Evolutionary conservation across 768 basidiomycete species (phyloP), one percentile per base, ranked within the genome.

Genomic region (Cyathus striatus): DNA sequence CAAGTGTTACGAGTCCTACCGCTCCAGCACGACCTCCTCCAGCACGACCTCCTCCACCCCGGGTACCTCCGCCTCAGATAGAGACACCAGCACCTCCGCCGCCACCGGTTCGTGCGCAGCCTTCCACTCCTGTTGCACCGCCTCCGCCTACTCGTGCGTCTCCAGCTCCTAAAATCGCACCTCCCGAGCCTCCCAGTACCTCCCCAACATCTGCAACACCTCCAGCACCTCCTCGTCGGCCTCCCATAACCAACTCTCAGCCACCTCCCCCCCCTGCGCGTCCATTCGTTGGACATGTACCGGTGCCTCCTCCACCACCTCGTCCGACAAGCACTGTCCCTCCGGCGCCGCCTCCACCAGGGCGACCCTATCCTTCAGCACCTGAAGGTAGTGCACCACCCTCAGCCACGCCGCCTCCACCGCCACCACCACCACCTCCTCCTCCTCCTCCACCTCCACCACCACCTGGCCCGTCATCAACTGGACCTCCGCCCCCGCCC

Each of bases 191-290:
- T 1, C 68, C 68, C 0, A 71, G 72, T 0, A 68, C 74, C 5
- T 17, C 25, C 1, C 40, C 45, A 4, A 9, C 60, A 23, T 49
- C 66, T 9, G 55, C 62, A 1, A 51, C 61, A 1, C 62, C 65
- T 2, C 69, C 68, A 2, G 65, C 71, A 1, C 68, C 73, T 0
- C 66, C 68, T 5, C 66, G 64, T 18, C 58, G 65, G 12, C 53
- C 46, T 34, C 46, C 51, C 43, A 33, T 49, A 54, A 56, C 61
- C 3, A 59, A 65, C 1, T 56, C 63, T 0, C 67, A 66, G 1
- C 61, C 66, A 3, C 65, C 66, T 3, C 61, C 47, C 7, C 54
- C 55, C 6, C 57, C 56, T 37, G 58, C 41, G 5, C 39, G 49
- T n/a, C 49, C 49, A 4, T 20, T 41, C 16, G 48, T 45, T 12